Evolutionary conservation across 108 stramenopile species (phyloP).

Genomic region (Aurantiochytrium sp.): DNA sequence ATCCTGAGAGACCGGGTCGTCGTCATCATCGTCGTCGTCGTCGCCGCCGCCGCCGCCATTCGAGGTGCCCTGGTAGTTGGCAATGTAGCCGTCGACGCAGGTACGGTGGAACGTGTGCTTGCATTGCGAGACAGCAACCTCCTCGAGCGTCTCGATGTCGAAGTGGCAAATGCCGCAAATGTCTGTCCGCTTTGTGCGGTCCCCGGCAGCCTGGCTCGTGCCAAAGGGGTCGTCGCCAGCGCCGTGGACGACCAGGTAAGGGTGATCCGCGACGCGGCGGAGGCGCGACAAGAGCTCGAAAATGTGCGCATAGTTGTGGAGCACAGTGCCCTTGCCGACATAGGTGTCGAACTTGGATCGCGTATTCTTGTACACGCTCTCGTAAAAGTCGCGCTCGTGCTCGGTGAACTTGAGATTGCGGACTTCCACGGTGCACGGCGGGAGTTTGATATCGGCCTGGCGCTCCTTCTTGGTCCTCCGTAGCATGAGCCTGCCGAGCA

Average conservation of each 20-base stretch:
- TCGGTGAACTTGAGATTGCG: slow-evolving; percentile 76
- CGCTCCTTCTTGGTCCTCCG: slow-evolving; percentile 89
- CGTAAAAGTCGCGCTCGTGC: slow-evolving; percentile 94
- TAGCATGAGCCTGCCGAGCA: slow-evolving; percentile 81
- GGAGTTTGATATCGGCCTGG: slow-evolving; percentile 89
- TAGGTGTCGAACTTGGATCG: slow-evolving; percentile 90
- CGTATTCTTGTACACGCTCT: slow-evolving; percentile 90
- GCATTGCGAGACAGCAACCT: slow-evolving; percentile 22
- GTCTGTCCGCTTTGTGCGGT: background rate
- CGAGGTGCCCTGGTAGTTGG: background rate
- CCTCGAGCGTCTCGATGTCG: slow-evolving; percentile 24
- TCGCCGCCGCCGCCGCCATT: background rate
- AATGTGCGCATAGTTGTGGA: slow-evolving; percentile 98
- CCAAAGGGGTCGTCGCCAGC: slow-evolving; percentile 30
- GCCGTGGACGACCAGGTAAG: slow-evolving; percentile 79
- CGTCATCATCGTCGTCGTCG: background rate
- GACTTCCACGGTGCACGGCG: slow-evolving; percentile 64
- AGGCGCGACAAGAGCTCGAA: slow-evolving; percentile 90
- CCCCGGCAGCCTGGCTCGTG: background rate
- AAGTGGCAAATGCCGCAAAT: slow-evolving; percentile 22
- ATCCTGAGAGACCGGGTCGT: background rate
- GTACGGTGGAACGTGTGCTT: slow-evolving; percentile 32
- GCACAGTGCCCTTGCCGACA: slow-evolving; percentile 76
- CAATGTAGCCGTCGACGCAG: slow-evolving; percentile 29
- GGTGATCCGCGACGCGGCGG: slow-evolving; percentile 96